Evolutionary conservation across 305 asterid species (phyloP), one percentile per base, ranked within the genome.

Genomic region (Solanum aculeatissimum): DNA sequence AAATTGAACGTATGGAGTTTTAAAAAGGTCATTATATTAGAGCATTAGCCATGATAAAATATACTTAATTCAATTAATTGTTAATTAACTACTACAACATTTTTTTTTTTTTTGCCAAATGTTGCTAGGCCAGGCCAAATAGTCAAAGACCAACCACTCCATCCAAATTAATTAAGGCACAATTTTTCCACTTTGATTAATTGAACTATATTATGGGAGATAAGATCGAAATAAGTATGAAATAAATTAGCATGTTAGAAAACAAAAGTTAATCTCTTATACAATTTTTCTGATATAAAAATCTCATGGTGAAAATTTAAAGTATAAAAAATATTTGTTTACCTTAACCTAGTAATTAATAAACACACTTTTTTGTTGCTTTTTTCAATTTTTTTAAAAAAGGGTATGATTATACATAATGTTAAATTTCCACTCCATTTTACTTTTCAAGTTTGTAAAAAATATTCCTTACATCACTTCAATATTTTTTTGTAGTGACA

Each of bases 101-200:
- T 13, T 2, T 74, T 74, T 25, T 74, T 74, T 25, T 47, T 74
- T 74, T 8, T 47, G 12, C 2, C 23, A 47, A 74, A 74, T 74
- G 81, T 74, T 45, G 81, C 15, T 72, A n/a, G 4, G 38, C 38
- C 4, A 47, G 35, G 54, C 43, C 79, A 87, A 55, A 54, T 47
- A 87, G 71, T 77, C 86, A 82, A 85, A 82, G 82, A 38, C 42
- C 85, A 57, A 23, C 83, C 9, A 84, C 79, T 63, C n/a, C 40
- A 13, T 18, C 58, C 32, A 47, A 21, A 81, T 35, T 42, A 72
- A 43, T 21, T 3, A 19, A 7, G 15, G 21, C 10, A 38, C 45
- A 84, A 6, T 23, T 18, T 83, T 78, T 32, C 58, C 15, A 40
- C 11, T 27, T 6, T 23, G 19, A 12, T 11, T 10, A 74, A 74